Conservation (phyloP, 331 rosid genomes). For the Malus hybrid region DNA sequence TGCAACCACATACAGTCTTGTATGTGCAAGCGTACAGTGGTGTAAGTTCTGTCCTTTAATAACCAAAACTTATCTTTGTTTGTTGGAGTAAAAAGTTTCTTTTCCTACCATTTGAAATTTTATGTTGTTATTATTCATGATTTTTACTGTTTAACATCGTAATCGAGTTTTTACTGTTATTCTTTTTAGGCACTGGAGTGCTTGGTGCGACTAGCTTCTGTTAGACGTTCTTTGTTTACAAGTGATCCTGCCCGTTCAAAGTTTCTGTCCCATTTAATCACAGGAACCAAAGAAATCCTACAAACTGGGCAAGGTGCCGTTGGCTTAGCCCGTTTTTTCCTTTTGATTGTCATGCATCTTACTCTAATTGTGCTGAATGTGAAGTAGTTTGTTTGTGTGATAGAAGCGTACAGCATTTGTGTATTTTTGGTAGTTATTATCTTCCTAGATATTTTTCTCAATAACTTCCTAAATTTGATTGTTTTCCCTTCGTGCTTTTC, state of each 20-base stretch:
- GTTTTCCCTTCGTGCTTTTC: not conserved
- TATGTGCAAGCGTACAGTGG: not conserved
- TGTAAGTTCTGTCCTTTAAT: not conserved
- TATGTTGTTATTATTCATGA: slow-evolving; percentile 17
- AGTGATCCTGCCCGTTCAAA: slow-evolving; percentile 96
- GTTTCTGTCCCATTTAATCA: slow-evolving; percentile 97
- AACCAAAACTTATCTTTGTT: not conserved
- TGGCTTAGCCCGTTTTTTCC: slow-evolving; percentile 26
- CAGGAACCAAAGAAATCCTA: slow-evolving; percentile 98
- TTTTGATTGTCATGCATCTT: not conserved
- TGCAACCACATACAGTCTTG: not conserved
- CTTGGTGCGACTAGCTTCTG: slow-evolving; percentile 99
- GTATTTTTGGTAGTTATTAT: not conserved
- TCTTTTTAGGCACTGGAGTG: slow-evolving; percentile 95
- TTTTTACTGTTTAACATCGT: slow-evolving; percentile 20
- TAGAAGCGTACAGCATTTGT: not conserved
- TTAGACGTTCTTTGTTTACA: slow-evolving; percentile 96
- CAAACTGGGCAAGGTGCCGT: slow-evolving; percentile 97
- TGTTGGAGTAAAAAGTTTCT: not conserved
- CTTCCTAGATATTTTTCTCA: not conserved
- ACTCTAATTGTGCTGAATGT: slow-evolving; percentile 13
- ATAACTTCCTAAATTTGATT: not conserved
- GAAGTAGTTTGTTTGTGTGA: not conserved
- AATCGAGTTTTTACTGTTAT: slow-evolving; percentile 28
- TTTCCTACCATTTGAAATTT: slow-evolving; percentile 11